A percentile compares a stretch with the other conserved stretches of the same genome.
Conservation (phyloP, 1,139 yeast species). For the Kurtzmaniella quercitrusa region DNA sequence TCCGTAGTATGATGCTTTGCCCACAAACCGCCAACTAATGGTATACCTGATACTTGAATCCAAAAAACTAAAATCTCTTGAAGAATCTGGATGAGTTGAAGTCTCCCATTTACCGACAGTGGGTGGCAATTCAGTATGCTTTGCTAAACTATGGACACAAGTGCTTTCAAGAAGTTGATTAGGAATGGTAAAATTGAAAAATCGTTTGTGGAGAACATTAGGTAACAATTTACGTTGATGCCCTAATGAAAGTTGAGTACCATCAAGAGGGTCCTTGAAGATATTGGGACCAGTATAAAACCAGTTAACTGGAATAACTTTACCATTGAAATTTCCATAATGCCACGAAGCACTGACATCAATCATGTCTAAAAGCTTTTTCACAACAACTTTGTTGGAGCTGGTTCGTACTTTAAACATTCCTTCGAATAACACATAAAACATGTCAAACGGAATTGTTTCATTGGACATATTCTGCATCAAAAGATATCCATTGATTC, state of each 20-base stretch:
- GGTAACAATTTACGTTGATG: constrained; percentile 24
- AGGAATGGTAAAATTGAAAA: constrained; percentile 40
- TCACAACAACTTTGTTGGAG: constrained; percentile 17
- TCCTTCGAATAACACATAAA: constrained; percentile 40
- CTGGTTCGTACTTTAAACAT: constrained; percentile 18
- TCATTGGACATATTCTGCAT: constrained; percentile 23
- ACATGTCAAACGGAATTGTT: constrained; percentile 36
- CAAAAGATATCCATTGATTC: constrained; percentile 31
- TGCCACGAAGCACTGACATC: constrained; percentile 40
- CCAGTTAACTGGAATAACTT: constrained; percentile 19
- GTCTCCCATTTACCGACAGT: constrained; percentile 22
- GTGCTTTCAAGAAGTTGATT: constrained; percentile 34
- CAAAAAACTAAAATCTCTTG: constrained; percentile 24
- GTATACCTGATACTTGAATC: constrained; percentile 34
- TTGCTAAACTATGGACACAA: constrained; percentile 30
- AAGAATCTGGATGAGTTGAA: constrained; percentile 1
- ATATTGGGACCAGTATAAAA: constrained; percentile 22
- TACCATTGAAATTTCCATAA: constrained; percentile 29
- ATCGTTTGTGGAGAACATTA: constrained; percentile 30
- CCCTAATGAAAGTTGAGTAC: constrained; percentile 22
- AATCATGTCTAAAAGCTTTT: constrained; percentile 37
- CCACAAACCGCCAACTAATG: constrained; percentile 39
- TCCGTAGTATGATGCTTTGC: constrained; percentile 28
- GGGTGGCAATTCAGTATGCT: constrained; percentile 39
- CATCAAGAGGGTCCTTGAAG: constrained; percentile 29